Percentiles rank a stretch among this genome's conserved stretches.
Conservation (phyloP, 1,284 basidiomycete genomes). For the Gomphus bonarii region DNA sequence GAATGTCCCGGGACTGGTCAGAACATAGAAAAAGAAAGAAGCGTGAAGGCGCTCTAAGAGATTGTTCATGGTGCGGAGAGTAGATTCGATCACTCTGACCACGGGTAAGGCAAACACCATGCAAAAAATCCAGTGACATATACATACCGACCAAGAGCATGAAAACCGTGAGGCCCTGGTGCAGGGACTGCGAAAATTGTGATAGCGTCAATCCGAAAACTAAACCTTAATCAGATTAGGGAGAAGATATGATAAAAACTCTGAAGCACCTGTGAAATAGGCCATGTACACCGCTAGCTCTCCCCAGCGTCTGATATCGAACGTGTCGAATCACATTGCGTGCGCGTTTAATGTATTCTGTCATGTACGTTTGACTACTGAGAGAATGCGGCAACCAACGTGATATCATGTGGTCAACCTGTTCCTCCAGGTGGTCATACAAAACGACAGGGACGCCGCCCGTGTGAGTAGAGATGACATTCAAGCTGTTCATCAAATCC, state of each 20-base stretch:
- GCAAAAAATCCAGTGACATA: neutral
- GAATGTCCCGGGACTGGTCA: conserved; percentile 68
- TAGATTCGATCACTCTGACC: conserved; percentile 69
- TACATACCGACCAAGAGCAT: conserved; percentile 74
- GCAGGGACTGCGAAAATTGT: conserved; percentile 87
- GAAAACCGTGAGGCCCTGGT: conserved; percentile 89
- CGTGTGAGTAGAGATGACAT: conserved; percentile 61
- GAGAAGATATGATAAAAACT: conserved; percentile 13
- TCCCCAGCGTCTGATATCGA: conserved; percentile 57
- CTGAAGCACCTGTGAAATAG: conserved; percentile 55
- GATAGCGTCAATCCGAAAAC: conserved; percentile 91
- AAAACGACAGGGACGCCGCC: conserved; percentile 65
- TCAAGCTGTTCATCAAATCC: conserved; percentile 83
- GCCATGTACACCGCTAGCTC: conserved; percentile 69
- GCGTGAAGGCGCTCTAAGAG: conserved; percentile 89
- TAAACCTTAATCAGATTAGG: conserved; percentile 21
- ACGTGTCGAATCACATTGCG: conserved; percentile 58
- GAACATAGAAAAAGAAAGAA: conserved; percentile 91
- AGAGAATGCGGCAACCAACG: conserved; percentile 32
- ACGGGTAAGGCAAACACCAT: neutral
- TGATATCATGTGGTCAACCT: conserved; percentile 23
- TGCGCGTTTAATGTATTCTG: conserved; percentile 45
- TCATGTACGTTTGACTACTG: conserved; percentile 31
- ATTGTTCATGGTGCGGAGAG: conserved; percentile 84
- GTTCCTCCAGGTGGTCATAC: conserved; percentile 60